Evolutionary conservation across 108 stramenopile species (phyloP).

Genomic region (Pseudonitzschia pungens): DNA sequence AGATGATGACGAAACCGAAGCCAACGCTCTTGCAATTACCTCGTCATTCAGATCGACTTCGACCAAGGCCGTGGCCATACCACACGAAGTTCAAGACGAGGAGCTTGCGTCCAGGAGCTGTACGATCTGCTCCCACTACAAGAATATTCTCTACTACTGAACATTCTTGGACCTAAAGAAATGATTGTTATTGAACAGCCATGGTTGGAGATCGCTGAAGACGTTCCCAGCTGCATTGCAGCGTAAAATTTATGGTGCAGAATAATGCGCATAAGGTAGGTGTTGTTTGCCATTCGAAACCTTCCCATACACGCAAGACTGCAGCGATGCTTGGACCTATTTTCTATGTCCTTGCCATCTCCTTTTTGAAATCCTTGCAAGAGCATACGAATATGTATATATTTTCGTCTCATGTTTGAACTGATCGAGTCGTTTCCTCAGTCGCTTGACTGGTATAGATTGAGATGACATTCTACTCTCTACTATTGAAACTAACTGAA

Average conservation of each 20-base stretch:
- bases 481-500: background rate
- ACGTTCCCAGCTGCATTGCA: constrained; percentile 76
- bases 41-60: background rate
- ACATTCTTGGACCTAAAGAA: constrained; percentile 66
- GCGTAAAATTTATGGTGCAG: constrained; percentile 74
- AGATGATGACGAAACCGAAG: constrained; percentile 5
- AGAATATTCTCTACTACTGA: constrained; percentile 70
- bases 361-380: constrained; percentile 45
- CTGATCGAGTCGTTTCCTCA: constrained; percentile 25
- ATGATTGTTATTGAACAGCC: constrained; percentile 87
- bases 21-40: background rate
- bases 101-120: constrained; percentile 40
- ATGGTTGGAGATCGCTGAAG: constrained; percentile 73
- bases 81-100: background rate
- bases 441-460: constrained; percentile 43
- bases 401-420: constrained; percentile 42
- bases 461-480: constrained; percentile 34
- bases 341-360: constrained; percentile 32
- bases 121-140: constrained; percentile 77
- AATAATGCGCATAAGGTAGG: constrained; percentile 27
- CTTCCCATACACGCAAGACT: background rate
- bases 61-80: background rate
- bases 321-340: constrained; percentile 46
- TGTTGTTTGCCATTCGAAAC: background rate
- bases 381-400: constrained; percentile 10